Conservation (phyloP, 225 moss, liverwort and hornwort species). For the Sphagnum tenellum region DNA sequence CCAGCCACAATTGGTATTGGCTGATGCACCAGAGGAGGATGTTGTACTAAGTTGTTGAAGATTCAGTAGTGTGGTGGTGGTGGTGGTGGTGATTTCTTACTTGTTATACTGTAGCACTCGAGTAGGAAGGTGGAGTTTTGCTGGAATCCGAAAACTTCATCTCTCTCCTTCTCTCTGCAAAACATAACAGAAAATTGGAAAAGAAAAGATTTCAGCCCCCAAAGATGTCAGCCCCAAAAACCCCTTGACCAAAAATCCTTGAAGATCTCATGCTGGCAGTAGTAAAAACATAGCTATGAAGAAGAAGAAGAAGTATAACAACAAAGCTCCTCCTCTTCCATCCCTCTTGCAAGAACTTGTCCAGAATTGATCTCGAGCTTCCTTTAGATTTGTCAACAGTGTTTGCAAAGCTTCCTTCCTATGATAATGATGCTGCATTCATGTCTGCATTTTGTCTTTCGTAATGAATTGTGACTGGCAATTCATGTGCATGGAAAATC, state of each 20-base stretch:
- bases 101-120: constrained; percentile 25
- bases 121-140: constrained; percentile 23
- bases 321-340: background rate
- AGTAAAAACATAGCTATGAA: background rate
- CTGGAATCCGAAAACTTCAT: constrained; percentile 46
- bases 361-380: background rate
- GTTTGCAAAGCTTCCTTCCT: too few relatives aligned
- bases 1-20: too few relatives aligned
- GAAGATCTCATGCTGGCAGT: background rate
- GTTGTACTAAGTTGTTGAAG: too few relatives aligned
- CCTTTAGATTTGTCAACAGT: too few relatives aligned
- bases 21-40: too few relatives aligned
- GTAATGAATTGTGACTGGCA: too few relatives aligned
- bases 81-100: constrained; percentile 5
- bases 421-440: too few relatives aligned
- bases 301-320: background rate
- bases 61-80: too few relatives aligned
- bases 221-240: too few relatives aligned
- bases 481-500: background rate
- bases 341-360: background rate
- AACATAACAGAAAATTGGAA: background rate
- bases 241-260: background rate
- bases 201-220: background rate
- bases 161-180: constrained; percentile 32
- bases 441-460: too few relatives aligned